These are phyloP conservation scores for Parathielavia appendiculata DNA, from an alignment of 495 filamentous ascomycete genomes.

Conservation along the genomic window DNA sequence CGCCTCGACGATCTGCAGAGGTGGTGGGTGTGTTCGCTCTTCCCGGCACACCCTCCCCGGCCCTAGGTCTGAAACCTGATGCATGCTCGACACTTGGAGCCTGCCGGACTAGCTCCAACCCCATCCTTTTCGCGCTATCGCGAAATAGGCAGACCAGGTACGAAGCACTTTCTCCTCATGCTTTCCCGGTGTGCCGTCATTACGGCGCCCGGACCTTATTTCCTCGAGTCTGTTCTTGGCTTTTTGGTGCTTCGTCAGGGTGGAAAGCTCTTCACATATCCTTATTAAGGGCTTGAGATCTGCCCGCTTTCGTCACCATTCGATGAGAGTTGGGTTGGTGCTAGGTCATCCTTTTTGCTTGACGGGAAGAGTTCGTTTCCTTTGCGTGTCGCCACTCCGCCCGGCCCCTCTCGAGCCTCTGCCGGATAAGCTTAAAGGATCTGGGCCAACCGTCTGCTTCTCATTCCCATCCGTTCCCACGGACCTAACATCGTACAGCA, in stretches of 20 bases:
- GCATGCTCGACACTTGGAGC: constrained; percentile 25
- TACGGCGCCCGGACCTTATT: neutral
- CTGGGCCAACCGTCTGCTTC: too few relatives aligned
- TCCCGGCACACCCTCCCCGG: constrained; percentile 4
- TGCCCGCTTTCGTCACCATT: neutral
- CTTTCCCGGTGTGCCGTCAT: neutral
- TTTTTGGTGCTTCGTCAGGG: neutral
- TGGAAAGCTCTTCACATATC: neutral
- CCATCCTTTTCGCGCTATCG: constrained; percentile 4
- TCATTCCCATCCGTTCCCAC: too few relatives aligned
- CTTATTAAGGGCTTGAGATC: neutral
- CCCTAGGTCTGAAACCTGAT: constrained; percentile 18
- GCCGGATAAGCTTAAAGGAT: too few relatives aligned
- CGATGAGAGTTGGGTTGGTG: neutral
- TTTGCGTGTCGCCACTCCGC: neutral
- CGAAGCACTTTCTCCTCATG: constrained; percentile 10
- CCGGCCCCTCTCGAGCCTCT: neutral
- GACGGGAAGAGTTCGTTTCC: neutral
- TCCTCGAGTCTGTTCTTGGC: too few relatives aligned
- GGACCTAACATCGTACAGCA: too few relatives aligned
- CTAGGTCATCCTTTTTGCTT: constrained; percentile 3
- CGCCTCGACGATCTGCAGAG: constrained; percentile 25
- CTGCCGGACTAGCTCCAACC: constrained; percentile 25
- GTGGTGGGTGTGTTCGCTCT: constrained; percentile 22
- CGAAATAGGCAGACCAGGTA: constrained; percentile 24